Percentiles rank a stretch among this genome's conserved stretches.
Conservation (phyloP, 495 filamentous ascomycete species). For the Thermothielavioides terrestris region DNA sequence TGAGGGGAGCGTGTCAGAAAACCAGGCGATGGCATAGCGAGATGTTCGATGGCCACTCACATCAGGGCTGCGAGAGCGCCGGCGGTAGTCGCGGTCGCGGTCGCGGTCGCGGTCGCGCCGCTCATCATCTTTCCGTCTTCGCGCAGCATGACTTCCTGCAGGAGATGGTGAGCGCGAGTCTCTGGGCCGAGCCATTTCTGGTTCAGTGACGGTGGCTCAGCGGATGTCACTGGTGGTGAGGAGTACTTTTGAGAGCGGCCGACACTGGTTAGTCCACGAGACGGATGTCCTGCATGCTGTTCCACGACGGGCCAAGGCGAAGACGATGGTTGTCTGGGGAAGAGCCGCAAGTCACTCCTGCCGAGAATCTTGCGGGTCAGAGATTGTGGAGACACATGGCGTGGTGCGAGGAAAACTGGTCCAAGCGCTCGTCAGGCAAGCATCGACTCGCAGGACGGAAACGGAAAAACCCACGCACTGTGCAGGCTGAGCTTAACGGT, state of each 20-base stretch:
- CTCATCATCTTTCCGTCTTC: constrained; percentile 69
- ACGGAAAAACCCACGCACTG: too few species aligned
- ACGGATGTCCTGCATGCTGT: constrained; percentile 2
- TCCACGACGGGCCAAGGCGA: not conserved
- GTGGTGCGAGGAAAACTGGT: not conserved
- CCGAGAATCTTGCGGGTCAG: not conserved
- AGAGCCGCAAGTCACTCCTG: not conserved
- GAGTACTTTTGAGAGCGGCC: constrained; percentile 43
- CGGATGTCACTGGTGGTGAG: constrained; percentile 54
- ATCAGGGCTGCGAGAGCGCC: constrained; percentile 64
- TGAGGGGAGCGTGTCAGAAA: constrained; percentile 25
- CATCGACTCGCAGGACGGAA: too few species aligned
- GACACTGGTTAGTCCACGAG: constrained; percentile 18
- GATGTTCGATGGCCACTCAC: constrained; percentile 38
- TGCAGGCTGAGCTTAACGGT: too few species aligned
- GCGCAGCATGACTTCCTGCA: constrained; percentile 81
- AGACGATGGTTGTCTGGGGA: not conserved
- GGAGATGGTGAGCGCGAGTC: constrained; percentile 93
- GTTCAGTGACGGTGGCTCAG: constrained; percentile 28
- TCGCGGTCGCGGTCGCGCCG: constrained; percentile 59
- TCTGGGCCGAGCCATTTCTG: constrained; percentile 76
- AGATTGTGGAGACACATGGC: constrained; percentile 1
- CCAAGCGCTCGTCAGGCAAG: not conserved
- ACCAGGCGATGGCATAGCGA: not conserved
- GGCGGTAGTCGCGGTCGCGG: constrained; percentile 48